A percentile compares a stretch with the other conserved stretches of the same genome.
These are phyloP conservation scores for Trichoderma asperellum DNA, from an alignment of 2,329 filamentous ascomycete genomes.

Conservation along the genomic window DNA sequence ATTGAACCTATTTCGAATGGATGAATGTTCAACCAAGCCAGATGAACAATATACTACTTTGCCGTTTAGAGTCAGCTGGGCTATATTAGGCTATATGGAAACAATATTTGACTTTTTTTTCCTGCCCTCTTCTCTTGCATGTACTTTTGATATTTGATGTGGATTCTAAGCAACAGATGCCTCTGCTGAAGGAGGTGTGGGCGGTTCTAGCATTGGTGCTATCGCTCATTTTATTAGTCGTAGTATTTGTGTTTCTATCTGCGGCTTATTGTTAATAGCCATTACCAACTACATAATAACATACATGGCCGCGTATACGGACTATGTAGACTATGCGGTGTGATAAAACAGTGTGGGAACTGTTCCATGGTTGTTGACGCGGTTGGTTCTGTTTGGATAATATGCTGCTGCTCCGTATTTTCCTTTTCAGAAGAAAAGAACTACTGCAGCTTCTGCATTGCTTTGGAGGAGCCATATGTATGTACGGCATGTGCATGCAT, in stretches of 20 bases:
- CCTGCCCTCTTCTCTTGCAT: background rate
- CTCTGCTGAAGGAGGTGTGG: background rate
- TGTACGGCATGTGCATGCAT: slow-evolving; percentile 22
- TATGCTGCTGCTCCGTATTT: background rate
- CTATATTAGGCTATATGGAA: slow-evolving; percentile 13
- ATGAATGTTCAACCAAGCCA: background rate
- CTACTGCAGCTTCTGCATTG: background rate
- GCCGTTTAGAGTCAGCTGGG: background rate
- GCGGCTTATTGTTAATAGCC: background rate
- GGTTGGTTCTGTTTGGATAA: background rate
- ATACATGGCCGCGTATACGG: background rate
- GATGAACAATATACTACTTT: background rate
- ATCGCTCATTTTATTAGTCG: background rate
- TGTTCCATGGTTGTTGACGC: background rate
- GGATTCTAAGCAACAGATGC: background rate
- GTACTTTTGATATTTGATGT: background rate
- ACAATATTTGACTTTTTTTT: background rate
- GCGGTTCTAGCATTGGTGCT: background rate
- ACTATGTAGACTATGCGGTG: background rate
- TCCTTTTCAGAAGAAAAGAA: background rate
- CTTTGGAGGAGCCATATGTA: slow-evolving; percentile 3
- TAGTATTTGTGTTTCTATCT: background rate
- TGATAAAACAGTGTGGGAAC: background rate
- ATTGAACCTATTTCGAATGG: background rate
- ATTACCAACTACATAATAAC: background rate